phyloP scores from a whole-genome alignment of 192 early-diverging fungal genomes.

The Rhizoclosmatium globosum region DNA sequence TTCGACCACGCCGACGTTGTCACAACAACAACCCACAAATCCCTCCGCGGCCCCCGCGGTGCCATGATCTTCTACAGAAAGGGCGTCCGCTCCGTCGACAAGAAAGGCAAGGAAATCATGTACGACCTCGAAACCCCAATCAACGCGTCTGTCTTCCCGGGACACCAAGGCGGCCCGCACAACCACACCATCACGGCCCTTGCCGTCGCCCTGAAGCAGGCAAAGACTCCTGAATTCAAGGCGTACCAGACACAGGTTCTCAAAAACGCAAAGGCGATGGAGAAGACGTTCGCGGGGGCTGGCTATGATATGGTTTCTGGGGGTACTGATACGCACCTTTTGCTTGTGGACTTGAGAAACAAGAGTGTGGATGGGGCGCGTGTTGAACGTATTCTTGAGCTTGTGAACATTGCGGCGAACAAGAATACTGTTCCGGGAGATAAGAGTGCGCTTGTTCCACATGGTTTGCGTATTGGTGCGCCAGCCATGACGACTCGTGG shows the following conservation, averaged over 20 bases:
- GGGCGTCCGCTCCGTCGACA: slow-evolving; percentile 85
- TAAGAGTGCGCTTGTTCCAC: slow-evolving; percentile 90
- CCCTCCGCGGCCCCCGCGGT: slow-evolving; percentile 94
- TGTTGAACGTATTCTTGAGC: slow-evolving; percentile 94
- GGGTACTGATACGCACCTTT: slow-evolving; percentile 95
- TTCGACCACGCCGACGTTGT: slow-evolving; percentile 96
- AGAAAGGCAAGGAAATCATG: slow-evolving; percentile 88
- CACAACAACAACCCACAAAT: slow-evolving; percentile 99
- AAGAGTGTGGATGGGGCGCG: slow-evolving; percentile 93
- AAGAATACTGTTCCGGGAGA: slow-evolving; percentile 99
- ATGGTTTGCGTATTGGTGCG: slow-evolving; percentile 89
- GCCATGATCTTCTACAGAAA: slow-evolving; percentile 99
- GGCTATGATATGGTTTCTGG: slow-evolving; percentile 88
- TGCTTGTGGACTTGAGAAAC: slow-evolving; percentile 87
- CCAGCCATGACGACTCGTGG: slow-evolving; percentile 99
- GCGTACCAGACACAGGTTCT: slow-evolving; percentile 93
- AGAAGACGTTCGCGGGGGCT: slow-evolving; percentile 72
- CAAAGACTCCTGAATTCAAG: slow-evolving; percentile 84
- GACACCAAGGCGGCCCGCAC: slow-evolving; percentile 99
- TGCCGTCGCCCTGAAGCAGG: slow-evolving; percentile 93
- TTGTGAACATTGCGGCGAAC: slow-evolving; percentile 97
- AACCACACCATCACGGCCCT: slow-evolving; percentile 99
- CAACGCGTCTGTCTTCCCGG: slow-evolving; percentile 97
- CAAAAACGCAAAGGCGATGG: slow-evolving; percentile 89
- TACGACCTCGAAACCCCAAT: slow-evolving; percentile 96